Base-by-base conservation (phyloP, 495 filamentous ascomycete genomes). In the Eremomyces bilateralis region DNA sequence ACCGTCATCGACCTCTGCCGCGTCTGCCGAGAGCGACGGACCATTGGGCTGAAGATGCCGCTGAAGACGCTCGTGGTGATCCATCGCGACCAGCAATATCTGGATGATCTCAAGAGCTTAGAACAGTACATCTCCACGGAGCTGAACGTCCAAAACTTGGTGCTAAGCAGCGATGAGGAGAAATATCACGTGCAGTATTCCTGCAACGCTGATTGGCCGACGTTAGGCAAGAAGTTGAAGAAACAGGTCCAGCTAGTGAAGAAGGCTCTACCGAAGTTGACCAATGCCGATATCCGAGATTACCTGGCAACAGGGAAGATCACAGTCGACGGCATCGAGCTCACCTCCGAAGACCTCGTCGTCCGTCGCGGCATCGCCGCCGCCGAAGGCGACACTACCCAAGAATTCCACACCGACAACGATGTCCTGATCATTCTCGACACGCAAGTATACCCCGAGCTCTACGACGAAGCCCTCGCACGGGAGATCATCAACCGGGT, bases 151-250 rank as follows among this genome's bases (percentile, higher is more conserved):
- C 69, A 69, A 27, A 73, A 91, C 28, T 59, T 97, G n/a, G 58
- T 90, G 20, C 61, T 94, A 34, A 76, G 81, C 1, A 71, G 71
- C 4, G 81, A 97, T 39, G 90, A 95, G 56, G 73, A 66, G 25
- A 79, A 73, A 46, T 92, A 94, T 59, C 74, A 79, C 30, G 82
- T 97, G 15, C 76, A 85, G 45, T 92, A 93, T 59, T 78, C 73
- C 37, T 77, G 80, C 28, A 63, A 63, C 20, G 88, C 81, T 5
- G 88, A 97, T 55, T 94, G 84, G 80, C 76, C 85, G 1, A 80
- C 75, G 0, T 65, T 97, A 22, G 88, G 88, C 39, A 92, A 93
- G 69, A 95, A 94, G 58, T 63, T 95, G 35, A 90, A 80, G 65
- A 94, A 90, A 59, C 88, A 85, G 45, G 77, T 74, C 33, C 70